Percentiles rank a stretch among this genome's conserved stretches.
These are phyloP conservation scores for Zymoseptoria brevis DNA, from an alignment of 2,329 filamentous ascomycete genomes.

Conservation along the genomic window DNA sequence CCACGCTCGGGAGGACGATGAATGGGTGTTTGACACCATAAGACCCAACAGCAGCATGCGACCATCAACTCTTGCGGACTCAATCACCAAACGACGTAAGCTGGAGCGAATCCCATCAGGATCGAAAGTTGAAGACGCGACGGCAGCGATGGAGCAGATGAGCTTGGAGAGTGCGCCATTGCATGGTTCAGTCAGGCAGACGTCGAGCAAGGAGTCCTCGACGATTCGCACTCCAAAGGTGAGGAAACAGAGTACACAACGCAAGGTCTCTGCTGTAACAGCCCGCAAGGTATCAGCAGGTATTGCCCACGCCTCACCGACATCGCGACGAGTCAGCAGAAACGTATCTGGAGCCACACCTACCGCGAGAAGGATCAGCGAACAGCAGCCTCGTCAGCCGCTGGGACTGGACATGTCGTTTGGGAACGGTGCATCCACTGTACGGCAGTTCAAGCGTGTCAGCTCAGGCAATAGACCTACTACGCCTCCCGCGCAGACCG, in stretches of 20 bases:
- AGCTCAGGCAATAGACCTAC: conserved; percentile 40
- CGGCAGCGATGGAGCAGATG: conserved; percentile 35
- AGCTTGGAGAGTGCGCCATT: conserved; percentile 39
- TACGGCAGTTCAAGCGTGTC: conserved; percentile 82
- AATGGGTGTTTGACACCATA: conserved; percentile 94
- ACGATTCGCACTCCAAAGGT: conserved; percentile 33
- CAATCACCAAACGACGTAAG: conserved; percentile 45
- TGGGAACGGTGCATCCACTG: conserved; percentile 85
- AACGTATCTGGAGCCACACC: conserved; percentile 32
- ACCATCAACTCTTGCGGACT: conserved; percentile 39
- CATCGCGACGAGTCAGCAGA: conserved; percentile 26
- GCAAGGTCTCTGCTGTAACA: conserved; percentile 34
- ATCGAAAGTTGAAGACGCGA: conserved; percentile 27
- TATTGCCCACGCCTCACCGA: conserved; percentile 25
- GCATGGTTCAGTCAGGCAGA: conserved; percentile 11
- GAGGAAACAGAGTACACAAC: conserved; percentile 25
- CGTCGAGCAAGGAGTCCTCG: conserved; percentile 22
- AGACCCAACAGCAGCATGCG: conserved; percentile 57
- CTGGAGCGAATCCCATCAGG: conserved; percentile 39
- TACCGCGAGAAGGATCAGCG: conserved; percentile 39
- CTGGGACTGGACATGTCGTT: conserved; percentile 86
- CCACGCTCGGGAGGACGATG: conserved; percentile 62
- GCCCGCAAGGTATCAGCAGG: conserved; percentile 27
- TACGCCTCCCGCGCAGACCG: conserved; percentile 16
- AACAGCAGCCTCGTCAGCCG: conserved; percentile 47